A percentile compares a stretch with the other conserved stretches of the same genome.
Conservation (phyloP, 129 eudicot species). For the Helianthus annuus region HanXRQr2.0-SUNRISE NC_035437.2:176869482-176869981, state of each 20-base stretch:
- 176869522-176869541: too few relatives aligned
- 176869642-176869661: neutral
- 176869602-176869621: too few relatives aligned
- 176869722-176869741: neutral
- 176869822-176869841: neutral
- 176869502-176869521: too few relatives aligned
- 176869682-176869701: neutral
- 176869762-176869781: neutral
- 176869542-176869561: too few relatives aligned
- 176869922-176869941: too few relatives aligned
- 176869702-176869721: neutral
- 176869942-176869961: too few relatives aligned
- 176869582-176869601: too few relatives aligned
- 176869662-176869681: neutral
- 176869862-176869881: neutral
- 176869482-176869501: too few relatives aligned
- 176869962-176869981: too few relatives aligned
- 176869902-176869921: neutral
- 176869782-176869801: neutral
- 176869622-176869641: too few relatives aligned
- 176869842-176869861: neutral
- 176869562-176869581: too few relatives aligned
- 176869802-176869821: neutral
- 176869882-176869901: neutral
- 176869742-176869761: neutral